phyloP scores from a whole-genome alignment of 805 yeast genomes.

The Ogataea kodamae region DNA sequence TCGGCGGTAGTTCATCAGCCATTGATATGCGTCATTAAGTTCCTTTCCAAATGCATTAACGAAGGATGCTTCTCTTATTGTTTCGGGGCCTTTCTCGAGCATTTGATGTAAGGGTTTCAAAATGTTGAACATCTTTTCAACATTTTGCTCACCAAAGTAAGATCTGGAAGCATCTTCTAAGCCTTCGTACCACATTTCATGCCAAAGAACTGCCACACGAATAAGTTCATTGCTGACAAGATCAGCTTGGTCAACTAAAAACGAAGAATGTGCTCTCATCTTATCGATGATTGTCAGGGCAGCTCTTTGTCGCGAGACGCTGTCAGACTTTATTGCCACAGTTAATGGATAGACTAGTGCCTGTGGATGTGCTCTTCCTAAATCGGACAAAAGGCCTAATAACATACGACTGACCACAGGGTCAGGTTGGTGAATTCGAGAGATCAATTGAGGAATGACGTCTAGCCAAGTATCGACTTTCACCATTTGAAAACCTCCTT shows the following conservation, averaged over 20 bases:
- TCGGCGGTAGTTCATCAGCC: conserved; percentile 82
- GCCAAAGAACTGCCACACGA: conserved; percentile 95
- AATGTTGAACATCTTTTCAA: conserved; percentile 90
- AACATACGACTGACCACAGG: conserved; percentile 77
- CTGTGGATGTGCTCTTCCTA: conserved; percentile 96
- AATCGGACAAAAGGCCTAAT: conserved; percentile 73
- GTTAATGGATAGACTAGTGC: conserved; percentile 93
- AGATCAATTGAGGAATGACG: conserved; percentile 91
- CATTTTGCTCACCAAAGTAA: conserved; percentile 91
- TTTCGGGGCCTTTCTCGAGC: conserved; percentile 84
- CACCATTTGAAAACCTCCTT: conserved; percentile 86
- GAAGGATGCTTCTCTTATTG: conserved; percentile 88
- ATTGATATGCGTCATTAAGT: conserved; percentile 85
- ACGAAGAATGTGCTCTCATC: conserved; percentile 84
- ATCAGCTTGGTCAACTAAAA: conserved; percentile 86
- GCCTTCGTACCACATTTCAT: conserved; percentile 97
- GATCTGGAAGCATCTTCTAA: conserved; percentile 93
- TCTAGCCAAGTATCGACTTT: conserved; percentile 92
- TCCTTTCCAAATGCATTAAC: conserved; percentile 93
- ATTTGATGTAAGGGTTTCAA: conserved; percentile 84
- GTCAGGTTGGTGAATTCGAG: conserved; percentile 95
- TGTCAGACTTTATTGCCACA: conserved; percentile 93
- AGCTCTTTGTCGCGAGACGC: conserved; percentile 83
- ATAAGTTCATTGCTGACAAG: conserved; percentile 90
- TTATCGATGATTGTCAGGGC: conserved; percentile 89